phyloP scores from a whole-genome alignment of 2,329 filamentous ascomycete genomes.

The Venturia effusa region DNA sequence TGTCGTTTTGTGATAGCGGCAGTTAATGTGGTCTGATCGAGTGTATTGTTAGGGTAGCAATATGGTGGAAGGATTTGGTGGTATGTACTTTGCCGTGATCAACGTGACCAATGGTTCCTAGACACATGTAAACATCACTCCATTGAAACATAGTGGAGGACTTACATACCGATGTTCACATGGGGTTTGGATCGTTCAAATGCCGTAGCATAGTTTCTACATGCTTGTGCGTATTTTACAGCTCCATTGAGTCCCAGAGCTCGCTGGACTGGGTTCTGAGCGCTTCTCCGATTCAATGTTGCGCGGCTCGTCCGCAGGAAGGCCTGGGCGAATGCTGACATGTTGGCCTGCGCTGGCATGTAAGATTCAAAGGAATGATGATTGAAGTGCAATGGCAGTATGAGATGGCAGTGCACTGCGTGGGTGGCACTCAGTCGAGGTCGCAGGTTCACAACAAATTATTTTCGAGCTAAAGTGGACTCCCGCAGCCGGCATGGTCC shows the following conservation, averaged over 20 bases:
- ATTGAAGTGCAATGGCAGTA: background rate
- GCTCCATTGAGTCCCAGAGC: constrained; percentile 52
- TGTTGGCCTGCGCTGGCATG: constrained; percentile 36
- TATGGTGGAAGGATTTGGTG: background rate
- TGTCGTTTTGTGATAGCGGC: constrained; percentile 98
- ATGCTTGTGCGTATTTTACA: constrained; percentile 53
- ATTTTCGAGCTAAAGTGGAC: background rate
- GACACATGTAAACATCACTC: background rate
- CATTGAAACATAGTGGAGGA: background rate
- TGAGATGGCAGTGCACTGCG: background rate
- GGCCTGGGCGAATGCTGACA: constrained; percentile 74
- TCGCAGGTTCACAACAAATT: background rate
- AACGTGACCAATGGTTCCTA: constrained; percentile 96
- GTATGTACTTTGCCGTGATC: constrained; percentile 89
- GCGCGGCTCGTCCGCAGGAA: constrained; percentile 73
- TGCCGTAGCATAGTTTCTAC: constrained; percentile 46
- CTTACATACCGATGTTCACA: constrained; percentile 78
- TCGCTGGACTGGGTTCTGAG: constrained; percentile 66
- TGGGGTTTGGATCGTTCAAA: constrained; percentile 93
- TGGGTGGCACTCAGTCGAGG: background rate
- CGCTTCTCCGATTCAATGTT: constrained; percentile 57
- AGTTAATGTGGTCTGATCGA: constrained; percentile 78
- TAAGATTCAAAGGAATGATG: background rate
- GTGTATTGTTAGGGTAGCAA: background rate
- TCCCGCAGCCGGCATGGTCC: background rate